Evolutionary conservation across 2,329 filamentous ascomycete species (phyloP), one percentile per base, ranked within the genome.

Genomic region (Colletotrichum plurivorum): DNA sequence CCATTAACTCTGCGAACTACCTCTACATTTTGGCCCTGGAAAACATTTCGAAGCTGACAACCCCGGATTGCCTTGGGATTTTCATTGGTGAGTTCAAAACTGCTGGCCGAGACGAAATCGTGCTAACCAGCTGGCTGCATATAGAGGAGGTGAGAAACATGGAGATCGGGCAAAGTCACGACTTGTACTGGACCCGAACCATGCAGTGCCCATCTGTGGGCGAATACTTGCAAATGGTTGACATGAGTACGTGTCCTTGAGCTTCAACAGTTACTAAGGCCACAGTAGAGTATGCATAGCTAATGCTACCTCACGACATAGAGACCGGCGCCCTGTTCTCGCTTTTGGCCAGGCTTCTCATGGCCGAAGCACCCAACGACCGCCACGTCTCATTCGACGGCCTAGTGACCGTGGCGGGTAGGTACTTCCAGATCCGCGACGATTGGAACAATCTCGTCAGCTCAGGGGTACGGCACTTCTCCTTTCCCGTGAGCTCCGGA

Each of bases 1-100:
- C 79, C 3, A 78, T 82, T 61, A 82, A 83, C 66, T 73, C 74
- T 3, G 76, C 80, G 1, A 76, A 71, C 5, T 80, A 76, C 67
- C 63, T 71, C 20, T 73, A 76, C 58, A 65, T 77, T 2, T 36
- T 71, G 20, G 75, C 76, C 1, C 63, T 77, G 9, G 46, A 60
- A 1, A 71, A 72, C 58, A 60, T 67, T 36, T 64, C 54, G 22
- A 71, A 67, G 25, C 67, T 76, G 4, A 59, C 51, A 20, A 69
- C 71, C 54, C 54, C 60, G 15, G 52, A 66, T 15, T 71, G 73
- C 49, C 43, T 75, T 22, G 59, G 69, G 18, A 71, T 76, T 2
- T 73, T 77, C 6, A 66, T 75, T n/a, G 43, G 43, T 46, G n/a
- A 46, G 43, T 13, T 46, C 43, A 15, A 46, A 16, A 16, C 13